phyloP scores from a whole-genome alignment of 139 green algal genomes.

The Micractinium conductrix region DNA sequence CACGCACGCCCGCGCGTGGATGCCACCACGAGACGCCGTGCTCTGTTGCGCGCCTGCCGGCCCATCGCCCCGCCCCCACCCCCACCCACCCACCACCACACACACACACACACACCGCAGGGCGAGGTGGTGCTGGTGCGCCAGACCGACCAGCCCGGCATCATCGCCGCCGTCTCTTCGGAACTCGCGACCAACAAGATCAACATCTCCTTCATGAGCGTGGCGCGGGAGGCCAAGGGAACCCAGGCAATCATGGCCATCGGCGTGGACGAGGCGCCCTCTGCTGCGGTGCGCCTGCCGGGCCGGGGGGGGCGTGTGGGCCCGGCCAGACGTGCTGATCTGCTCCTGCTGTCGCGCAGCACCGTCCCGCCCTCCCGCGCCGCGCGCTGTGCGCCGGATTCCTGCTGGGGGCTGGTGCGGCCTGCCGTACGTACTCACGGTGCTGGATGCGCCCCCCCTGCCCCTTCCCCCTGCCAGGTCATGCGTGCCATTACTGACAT shows the following conservation, averaged over 20 bases:
- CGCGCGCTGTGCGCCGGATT: too few species aligned
- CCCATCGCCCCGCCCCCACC: background rate
- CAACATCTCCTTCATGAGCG: conserved; percentile 98
- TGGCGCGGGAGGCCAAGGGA: conserved; percentile 49
- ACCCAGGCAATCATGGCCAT: conserved; percentile 94
- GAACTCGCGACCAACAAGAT: conserved; percentile 75
- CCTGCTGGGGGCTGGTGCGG: too few species aligned
- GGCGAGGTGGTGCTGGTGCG: conserved; percentile 80
- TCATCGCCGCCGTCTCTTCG: conserved; percentile 85
- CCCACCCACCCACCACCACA: background rate
- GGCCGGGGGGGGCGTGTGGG: background rate
- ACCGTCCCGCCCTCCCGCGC: background rate
- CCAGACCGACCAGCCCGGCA: conserved; percentile 92
- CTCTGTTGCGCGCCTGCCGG: too few species aligned
- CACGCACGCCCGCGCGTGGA: too few species aligned
- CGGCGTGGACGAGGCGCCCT: conserved; percentile 83
- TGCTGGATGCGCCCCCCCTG: background rate
- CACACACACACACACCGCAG: conserved; percentile 25
- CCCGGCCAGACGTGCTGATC: background rate
- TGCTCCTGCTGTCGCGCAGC: background rate
- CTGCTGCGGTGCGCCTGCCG: background rate
- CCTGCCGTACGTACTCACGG: background rate
- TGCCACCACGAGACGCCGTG: too few species aligned
- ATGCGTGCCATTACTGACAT: conserved; percentile 23
- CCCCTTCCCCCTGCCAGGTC: background rate